A percentile compares a stretch with the other conserved stretches of the same genome.
Conservation (phyloP, 345 rosid species). For the Salix udensis region DNA sequence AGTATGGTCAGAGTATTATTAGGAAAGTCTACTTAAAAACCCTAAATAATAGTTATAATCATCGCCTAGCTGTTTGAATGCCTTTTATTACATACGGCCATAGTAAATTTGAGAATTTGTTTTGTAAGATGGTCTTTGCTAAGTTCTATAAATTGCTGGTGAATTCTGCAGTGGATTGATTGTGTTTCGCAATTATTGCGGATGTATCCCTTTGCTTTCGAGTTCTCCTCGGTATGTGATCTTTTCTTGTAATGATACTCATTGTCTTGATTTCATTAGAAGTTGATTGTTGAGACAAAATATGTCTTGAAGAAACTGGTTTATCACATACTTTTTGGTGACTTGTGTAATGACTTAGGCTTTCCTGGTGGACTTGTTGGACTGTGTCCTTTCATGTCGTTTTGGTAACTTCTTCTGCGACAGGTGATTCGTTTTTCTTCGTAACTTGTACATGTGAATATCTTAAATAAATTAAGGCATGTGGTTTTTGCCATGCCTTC, state of each 20-base stretch:
- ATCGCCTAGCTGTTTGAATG: background rate
- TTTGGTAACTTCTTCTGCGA: constrained; percentile 96
- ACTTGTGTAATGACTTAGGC: constrained; percentile 44
- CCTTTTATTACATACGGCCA: background rate
- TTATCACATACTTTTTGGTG: constrained; percentile 5
- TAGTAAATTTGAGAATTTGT: background rate
- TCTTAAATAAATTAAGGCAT: background rate
- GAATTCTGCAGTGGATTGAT: constrained; percentile 89
- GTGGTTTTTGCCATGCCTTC: constrained; percentile 2
- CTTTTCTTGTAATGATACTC: background rate
- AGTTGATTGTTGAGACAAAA: constrained; percentile 13
- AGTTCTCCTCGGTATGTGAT: constrained; percentile 83
- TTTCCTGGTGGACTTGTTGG: constrained; percentile 90
- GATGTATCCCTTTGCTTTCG: constrained; percentile 95
- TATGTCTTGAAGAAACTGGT: background rate
- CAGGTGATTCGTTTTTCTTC: constrained; percentile 43
- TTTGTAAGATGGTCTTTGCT: background rate
- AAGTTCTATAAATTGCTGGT: background rate
- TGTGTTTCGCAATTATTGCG: constrained; percentile 85
- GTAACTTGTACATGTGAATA: background rate
- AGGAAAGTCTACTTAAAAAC: background rate
- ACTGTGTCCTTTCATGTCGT: constrained; percentile 81
- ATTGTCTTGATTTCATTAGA: constrained; percentile 1
- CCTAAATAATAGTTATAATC: background rate
- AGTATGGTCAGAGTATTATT: background rate